Evolutionary conservation across 1,284 basidiomycete genomes (phyloP), one percentile per base, ranked within the genome.

Genomic region (Cystobasidiaceae sp.): DNA sequence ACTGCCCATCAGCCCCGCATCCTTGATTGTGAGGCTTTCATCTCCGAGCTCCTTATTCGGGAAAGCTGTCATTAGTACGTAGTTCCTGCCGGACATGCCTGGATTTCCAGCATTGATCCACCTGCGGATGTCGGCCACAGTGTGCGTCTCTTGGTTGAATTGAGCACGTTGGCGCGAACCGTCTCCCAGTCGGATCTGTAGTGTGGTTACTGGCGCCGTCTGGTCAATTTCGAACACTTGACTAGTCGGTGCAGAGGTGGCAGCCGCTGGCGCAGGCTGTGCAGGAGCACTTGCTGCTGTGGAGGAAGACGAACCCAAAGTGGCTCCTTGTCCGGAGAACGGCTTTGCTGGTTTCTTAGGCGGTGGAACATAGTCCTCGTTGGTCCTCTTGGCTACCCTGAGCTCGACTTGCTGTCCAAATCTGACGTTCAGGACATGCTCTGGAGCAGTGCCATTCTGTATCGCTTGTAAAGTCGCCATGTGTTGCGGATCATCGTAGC

Each of bases 31-130:
- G 74, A 83, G 80, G 17, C 66, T 73, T 48, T 85, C 79, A 70
- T 93, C 84, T 4, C 85, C 84, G 9, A 96, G 80, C 11, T 82
- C 84, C 44, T 84, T 83, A 74, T 84, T 88, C 0, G 92, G 92
- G 82, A 94, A 94, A 9, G 90, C 90, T 6, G 81, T 82, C 58
- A 89, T 90, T 67, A 96, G 87, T 6, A 84, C 86, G 75, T 93
- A 94, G 0, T 81, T 74, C 1, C 86, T 82, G 1, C 80, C 74
- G 6, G 79, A 72, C 67, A 86, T 84, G 69, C 88, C 88, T 0
- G 90, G 87, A 23, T 85, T 84, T 69, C 75, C 96, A 89, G 89
- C 88, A 69, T 92, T 87, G 79, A 97, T 91, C 75, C 91, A 91
- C 71, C 82, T 84, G 57, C 92, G 81, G 52, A 97, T 82, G 73